Conservation (phyloP, 768 basidiomycete species). For the Butyriboletus loyo region DNA sequence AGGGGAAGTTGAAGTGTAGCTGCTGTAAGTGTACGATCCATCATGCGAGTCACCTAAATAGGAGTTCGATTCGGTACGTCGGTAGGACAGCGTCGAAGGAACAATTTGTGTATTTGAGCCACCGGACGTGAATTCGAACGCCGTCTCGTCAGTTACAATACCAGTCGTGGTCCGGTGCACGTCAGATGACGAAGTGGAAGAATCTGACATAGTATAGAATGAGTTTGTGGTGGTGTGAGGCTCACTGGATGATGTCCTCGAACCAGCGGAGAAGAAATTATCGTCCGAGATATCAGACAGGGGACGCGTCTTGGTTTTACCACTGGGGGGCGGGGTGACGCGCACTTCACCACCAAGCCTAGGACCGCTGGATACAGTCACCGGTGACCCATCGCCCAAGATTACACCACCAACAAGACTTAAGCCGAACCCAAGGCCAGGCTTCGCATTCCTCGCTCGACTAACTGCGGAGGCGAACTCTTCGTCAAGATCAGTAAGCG, state of each 20-base stretch:
- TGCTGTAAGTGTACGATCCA: conserved; percentile 33
- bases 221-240: conserved; percentile 28
- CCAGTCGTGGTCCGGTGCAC: conserved; percentile 28
- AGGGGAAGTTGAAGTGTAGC: conserved; percentile 42
- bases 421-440: conserved; percentile 44
- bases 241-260: conserved; percentile 31
- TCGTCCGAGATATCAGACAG: conserved; percentile 40
- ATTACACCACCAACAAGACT: conserved; percentile 40
- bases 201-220: conserved; percentile 34
- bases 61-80: conserved; percentile 52
- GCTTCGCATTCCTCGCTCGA: conserved; percentile 39
- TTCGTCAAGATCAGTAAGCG: conserved; percentile 71
- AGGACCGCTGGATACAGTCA: conserved; percentile 70
- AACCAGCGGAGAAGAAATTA: conserved; percentile 45
- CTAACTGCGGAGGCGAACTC: conserved; percentile 48
- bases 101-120: conserved; percentile 43
- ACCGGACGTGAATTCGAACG: conserved; percentile 37
- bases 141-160: conserved; percentile 38
- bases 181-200: conserved; percentile 33
- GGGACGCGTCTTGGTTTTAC: conserved; percentile 29
- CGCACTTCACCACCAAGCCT: conserved; percentile 40
- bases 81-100: conserved; percentile 50
- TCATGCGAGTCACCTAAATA: conserved; percentile 56
- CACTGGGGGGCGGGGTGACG: conserved; percentile 46
- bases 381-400: conserved; percentile 56